Evolutionary conservation across 2,329 filamentous ascomycete species (phyloP).

Genomic region (Metarhizium humberi): DNA sequence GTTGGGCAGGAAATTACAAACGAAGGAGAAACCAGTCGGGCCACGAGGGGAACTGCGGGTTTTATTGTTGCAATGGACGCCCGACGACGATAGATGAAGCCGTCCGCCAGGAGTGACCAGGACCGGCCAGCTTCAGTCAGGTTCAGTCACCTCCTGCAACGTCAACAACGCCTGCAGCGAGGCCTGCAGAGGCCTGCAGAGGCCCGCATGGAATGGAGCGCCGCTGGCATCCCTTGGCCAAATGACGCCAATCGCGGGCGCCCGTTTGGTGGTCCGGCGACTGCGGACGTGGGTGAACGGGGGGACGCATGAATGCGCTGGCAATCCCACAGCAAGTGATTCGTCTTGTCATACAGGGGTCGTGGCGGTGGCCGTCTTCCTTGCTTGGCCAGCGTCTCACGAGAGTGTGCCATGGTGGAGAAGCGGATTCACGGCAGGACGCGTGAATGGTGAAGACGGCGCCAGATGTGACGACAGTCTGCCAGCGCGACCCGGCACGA

Average conservation of each 20-base stretch:
- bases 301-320: constrained; percentile 39
- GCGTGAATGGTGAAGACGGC: constrained; percentile 29
- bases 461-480: constrained; percentile 17
- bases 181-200: background rate
- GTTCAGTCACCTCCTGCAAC: constrained; percentile 10
- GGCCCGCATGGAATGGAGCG: background rate
- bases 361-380: constrained; percentile 22
- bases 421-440: background rate
- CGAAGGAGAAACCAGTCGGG: constrained; percentile 23
- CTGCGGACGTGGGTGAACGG: background rate
- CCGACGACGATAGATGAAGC: constrained; percentile 13
- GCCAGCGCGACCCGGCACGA: constrained; percentile 16
- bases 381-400: constrained; percentile 25
- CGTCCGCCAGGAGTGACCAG: background rate
- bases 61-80: constrained; percentile 32
- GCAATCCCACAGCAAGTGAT: constrained; percentile 31
- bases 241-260: constrained; percentile 10
- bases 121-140: constrained; percentile 14
- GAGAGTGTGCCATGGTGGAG: constrained; percentile 7
- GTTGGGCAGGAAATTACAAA: constrained; percentile 28
- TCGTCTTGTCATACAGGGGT: constrained; percentile 22
- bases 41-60: constrained; percentile 37
- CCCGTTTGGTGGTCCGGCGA: constrained; percentile 14
- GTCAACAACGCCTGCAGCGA: constrained; percentile 9
- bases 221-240: background rate